Conservation (phyloP, 2,329 filamentous ascomycete genomes). For the Cadophora luteo-olivacea region DNA sequence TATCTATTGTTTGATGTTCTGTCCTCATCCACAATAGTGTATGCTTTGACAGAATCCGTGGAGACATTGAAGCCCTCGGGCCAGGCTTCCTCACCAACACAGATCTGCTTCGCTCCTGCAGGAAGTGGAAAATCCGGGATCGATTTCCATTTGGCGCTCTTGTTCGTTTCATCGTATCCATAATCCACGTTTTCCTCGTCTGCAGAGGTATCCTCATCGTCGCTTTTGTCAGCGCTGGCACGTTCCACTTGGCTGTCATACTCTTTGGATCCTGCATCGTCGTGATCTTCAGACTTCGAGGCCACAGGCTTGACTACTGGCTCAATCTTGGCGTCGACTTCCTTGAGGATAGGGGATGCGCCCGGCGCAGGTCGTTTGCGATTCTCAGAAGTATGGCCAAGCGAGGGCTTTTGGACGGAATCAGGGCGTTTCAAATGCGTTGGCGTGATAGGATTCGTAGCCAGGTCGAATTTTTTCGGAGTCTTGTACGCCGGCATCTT, state of each 20-base stretch:
- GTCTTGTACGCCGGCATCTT: too few species aligned
- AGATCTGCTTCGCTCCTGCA: background rate
- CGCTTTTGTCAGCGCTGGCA: too few species aligned
- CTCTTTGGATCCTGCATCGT: background rate
- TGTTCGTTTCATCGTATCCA: background rate
- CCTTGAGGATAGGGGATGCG: background rate
- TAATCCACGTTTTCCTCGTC: background rate
- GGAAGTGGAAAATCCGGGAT: background rate
- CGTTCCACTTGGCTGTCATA: background rate
- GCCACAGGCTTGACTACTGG: background rate
- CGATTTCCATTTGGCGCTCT: background rate
- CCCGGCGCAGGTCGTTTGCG: background rate
- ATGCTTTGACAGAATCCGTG: background rate
- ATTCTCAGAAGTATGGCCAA: too few species aligned
- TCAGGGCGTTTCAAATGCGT: too few species aligned
- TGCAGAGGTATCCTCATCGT: background rate
- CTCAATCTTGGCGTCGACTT: background rate
- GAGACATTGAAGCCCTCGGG: background rate
- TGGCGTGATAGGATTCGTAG: too few species aligned
- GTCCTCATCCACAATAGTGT: background rate
- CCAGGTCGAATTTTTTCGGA: too few species aligned
- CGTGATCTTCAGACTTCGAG: background rate
- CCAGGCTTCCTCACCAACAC: background rate
- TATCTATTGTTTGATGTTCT: background rate
- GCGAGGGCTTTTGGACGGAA: too few species aligned